Base-by-base conservation (phyloP, 371 early-diverging fungal genomes). In the Coemansia sp. region DNA sequence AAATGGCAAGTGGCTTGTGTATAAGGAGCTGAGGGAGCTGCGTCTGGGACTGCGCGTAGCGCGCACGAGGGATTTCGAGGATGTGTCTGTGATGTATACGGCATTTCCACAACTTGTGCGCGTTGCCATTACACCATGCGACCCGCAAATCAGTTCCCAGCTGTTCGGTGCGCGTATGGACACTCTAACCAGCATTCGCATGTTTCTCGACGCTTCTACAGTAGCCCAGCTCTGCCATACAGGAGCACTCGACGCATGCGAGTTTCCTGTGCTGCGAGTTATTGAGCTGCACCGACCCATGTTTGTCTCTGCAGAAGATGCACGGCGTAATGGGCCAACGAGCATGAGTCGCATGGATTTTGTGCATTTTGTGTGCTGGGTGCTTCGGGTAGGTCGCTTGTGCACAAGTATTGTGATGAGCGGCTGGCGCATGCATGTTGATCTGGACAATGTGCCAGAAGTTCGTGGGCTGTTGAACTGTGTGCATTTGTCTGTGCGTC, bases 371-470 rank as follows among this genome's bases (percentile, higher is more conserved):
- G 56, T 56, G 26, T n/a, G 37, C 18, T 56, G 56, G 56, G 56
- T 18, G 56, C 56, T 56, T 3, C 2, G n/a, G 3, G 56, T 26
- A 1, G 56, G 33, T 1, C n/a, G 56, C 2, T 2, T 5, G 26
- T 33, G 56, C 56, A n/a, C 56, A n/a, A 11, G 56, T 1, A 56
- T 56, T n/a, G 56, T 33, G 56, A 26, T 56, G 56, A 12, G 56
- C 25, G 33, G 56, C 5, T 56, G 56, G 56, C 56, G 33, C 18
- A 56, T 56, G 28, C 7, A 20, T 5, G 7, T 56, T 6, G 14
- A n/a, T 16, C 20, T 26, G 26, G 14, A n/a, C 33, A 14, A 25
- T 25, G 55, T 9, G 55, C 11, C 7, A 7, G 56, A 16, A 7
- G 3, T 25, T 11, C 6, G 30, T 26, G 30, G 33, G 3, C 30